phyloP scores from a whole-genome alignment of 768 basidiomycete genomes.

The Suillus occidentalis region DNA sequence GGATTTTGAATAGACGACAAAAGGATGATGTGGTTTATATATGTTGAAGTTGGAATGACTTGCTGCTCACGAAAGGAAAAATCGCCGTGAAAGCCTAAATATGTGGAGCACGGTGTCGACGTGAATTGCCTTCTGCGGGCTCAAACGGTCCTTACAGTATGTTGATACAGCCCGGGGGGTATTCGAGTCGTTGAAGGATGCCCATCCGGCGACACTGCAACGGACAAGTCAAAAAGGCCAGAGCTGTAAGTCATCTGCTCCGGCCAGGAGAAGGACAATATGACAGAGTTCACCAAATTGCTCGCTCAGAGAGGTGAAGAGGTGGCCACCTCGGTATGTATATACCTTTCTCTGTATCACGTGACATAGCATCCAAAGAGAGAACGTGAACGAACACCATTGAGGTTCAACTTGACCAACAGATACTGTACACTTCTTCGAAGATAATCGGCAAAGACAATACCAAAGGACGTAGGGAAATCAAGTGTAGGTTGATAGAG shows the following conservation, averaged over 20 bases:
- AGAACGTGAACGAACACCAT: background rate
- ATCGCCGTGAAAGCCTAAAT: no score
- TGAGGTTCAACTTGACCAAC: background rate
- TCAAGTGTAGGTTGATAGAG: no score
- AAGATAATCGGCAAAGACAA: background rate
- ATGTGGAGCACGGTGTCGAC: no score
- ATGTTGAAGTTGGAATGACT: no score
- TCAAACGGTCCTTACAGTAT: no score
- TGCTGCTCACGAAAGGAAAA: no score
- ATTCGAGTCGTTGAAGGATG: slow-evolving; percentile 15
- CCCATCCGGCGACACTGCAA: slow-evolving; percentile 17
- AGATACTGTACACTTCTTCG: background rate
- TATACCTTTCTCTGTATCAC: background rate
- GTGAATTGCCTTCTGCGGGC: no score
- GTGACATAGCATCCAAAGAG: background rate
- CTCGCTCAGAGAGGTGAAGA: slow-evolving; percentile 16
- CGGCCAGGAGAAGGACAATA: slow-evolving; percentile 8
- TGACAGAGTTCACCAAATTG: slow-evolving; percentile 15
- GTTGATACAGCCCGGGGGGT: background rate
- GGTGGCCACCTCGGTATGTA: slow-evolving; percentile 11
- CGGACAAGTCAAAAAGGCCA: slow-evolving; percentile 5
- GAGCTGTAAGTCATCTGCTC: background rate
- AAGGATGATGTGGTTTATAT: no score
- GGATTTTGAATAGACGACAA: no score
- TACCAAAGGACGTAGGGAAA: background rate